These are phyloP conservation scores for Aureobasidium sp. DNA, from an alignment of 2,329 filamentous ascomycete species.

Conservation along the genomic window DNA sequence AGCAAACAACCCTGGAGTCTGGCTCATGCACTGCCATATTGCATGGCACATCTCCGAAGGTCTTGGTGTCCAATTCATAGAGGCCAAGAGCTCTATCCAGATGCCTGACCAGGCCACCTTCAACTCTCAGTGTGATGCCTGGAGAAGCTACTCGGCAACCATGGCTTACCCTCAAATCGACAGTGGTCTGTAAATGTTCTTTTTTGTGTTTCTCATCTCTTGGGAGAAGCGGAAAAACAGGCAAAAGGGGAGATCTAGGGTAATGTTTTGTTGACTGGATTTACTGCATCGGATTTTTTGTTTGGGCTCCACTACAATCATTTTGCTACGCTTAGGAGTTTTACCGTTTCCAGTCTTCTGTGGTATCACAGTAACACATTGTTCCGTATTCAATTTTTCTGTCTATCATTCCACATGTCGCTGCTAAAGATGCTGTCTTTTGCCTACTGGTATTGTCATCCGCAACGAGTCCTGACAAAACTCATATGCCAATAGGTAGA, in stretches of 20 bases:
- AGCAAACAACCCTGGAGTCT: conserved; percentile 43
- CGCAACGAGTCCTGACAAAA: too few relatives aligned
- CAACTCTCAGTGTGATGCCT: conserved; percentile 28
- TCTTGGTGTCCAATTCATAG: conserved; percentile 49
- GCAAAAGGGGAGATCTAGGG: not conserved
- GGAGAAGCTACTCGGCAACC: conserved; percentile 29
- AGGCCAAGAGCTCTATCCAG: conserved; percentile 31
- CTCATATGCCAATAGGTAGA: too few relatives aligned
- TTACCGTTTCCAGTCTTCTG: not conserved
- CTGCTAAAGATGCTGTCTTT: too few relatives aligned
- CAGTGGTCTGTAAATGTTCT: conserved; percentile 30
- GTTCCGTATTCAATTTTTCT: not conserved
- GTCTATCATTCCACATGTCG: not conserved
- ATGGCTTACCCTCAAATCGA: conserved; percentile 33
- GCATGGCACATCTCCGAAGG: conserved; percentile 58
- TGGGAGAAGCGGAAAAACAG: not conserved
- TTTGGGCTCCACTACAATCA: not conserved
- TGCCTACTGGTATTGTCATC: too few relatives aligned
- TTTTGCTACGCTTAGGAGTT: not conserved
- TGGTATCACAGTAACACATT: not conserved
- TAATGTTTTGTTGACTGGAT: not conserved
- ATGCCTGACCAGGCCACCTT: conserved; percentile 25
- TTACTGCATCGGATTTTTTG: too few relatives aligned
- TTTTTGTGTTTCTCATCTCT: not conserved
- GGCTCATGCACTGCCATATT: conserved; percentile 46